phyloP scores from a whole-genome alignment of 1,284 basidiomycete genomes.

The Melampsora americana region DNA sequence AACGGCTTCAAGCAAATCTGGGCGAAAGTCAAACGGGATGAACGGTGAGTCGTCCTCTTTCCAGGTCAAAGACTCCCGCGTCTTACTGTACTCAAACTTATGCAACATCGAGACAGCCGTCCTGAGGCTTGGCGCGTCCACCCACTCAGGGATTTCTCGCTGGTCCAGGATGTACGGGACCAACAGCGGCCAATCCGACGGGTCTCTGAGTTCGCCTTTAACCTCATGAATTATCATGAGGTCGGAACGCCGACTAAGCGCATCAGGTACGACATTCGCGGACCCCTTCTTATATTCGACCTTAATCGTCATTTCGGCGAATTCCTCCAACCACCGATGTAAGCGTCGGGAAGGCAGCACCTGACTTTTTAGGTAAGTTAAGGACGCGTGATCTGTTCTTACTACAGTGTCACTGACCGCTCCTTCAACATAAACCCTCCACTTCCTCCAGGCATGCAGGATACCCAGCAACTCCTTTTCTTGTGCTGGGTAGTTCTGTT shows the following conservation, averaged over 20 bases:
- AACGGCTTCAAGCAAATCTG: not conserved
- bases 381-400: constrained; percentile 56
- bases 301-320: constrained; percentile 52
- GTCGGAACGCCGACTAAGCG: constrained; percentile 51
- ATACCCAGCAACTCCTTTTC: constrained; percentile 45
- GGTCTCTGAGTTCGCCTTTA: not conserved
- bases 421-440: constrained; percentile 47
- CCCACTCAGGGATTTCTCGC: not conserved
- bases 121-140: not conserved
- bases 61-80: not conserved
- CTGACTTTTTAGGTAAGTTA: constrained; percentile 56
- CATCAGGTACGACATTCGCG: constrained; percentile 56
- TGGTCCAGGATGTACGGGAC: not conserved
- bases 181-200: not conserved
- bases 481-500: constrained; percentile 45
- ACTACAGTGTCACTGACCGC: constrained; percentile 50
- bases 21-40: not conserved
- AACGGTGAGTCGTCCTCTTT: not conserved
- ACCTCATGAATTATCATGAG: not conserved
- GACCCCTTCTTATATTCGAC: too few species aligned
- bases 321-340: constrained; percentile 55
- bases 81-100: not conserved
- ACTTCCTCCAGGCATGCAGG: constrained; percentile 44
- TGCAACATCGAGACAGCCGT: not conserved
- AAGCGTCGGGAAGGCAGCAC: constrained; percentile 54